These are phyloP conservation scores for Caryopteris hybrid DNA, from an alignment of 305 asterid genomes.

Conservation along the genomic window DNA sequence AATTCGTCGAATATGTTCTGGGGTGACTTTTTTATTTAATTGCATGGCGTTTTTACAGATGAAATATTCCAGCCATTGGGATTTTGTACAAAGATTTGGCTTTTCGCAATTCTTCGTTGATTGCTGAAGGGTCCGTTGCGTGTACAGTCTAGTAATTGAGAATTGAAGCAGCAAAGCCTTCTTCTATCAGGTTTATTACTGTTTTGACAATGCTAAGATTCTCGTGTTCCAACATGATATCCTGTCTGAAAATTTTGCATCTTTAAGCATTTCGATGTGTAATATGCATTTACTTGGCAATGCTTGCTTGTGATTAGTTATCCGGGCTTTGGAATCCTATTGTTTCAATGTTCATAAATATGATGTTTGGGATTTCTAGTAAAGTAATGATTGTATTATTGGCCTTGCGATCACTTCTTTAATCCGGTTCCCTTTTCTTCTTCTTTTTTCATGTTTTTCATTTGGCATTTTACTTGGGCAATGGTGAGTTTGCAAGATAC, in stretches of 20 bases:
- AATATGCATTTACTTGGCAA: not conserved
- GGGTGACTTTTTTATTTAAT: not conserved
- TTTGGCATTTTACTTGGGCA: not conserved
- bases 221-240: not conserved
- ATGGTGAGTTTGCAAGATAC: not conserved
- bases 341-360: not conserved
- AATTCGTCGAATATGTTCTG: conserved; percentile 5
- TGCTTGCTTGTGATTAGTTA: conserved; percentile 1
- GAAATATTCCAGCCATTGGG: not conserved
- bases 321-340: not conserved
- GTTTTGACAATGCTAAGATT: not conserved
- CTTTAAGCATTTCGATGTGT: not conserved
- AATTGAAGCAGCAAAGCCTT: conserved; percentile 10
- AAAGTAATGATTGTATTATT: not conserved
- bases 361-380: not conserved
- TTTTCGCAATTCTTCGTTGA: not conserved
- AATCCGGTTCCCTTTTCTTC: not conserved
- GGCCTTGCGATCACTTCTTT: not conserved
- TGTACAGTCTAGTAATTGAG: not conserved
- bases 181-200: conserved; percentile 20
- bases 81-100: conserved; percentile 12
- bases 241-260: not conserved
- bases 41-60: conserved; percentile 16
- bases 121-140: not conserved
- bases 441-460: not conserved